Percentiles rank a stretch among this genome's conserved stretches.
phyloP scores from a whole-genome alignment of 768 basidiomycete species.

The Xerocomellus intermedius region DNA sequence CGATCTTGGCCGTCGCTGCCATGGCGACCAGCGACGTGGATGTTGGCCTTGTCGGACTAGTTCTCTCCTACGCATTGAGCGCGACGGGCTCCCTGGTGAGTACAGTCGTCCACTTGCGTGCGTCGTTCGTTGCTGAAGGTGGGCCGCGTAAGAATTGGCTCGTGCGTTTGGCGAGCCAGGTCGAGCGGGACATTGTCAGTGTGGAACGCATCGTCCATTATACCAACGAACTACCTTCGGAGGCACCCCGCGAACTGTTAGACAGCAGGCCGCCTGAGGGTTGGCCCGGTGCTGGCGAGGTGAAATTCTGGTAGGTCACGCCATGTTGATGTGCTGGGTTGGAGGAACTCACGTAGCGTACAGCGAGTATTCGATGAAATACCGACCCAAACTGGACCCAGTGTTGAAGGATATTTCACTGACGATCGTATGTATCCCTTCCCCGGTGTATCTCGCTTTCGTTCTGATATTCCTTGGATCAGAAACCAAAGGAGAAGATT shows the following conservation, averaged over 20 bases:
- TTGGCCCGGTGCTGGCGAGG: constrained; percentile 76
- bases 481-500: constrained; percentile 80
- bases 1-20: constrained; percentile 61
- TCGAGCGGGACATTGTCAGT: constrained; percentile 87
- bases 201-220: constrained; percentile 87
- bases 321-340: neutral
- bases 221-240: constrained; percentile 58
- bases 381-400: constrained; percentile 72
- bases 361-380: constrained; percentile 71
- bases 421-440: constrained; percentile 48
- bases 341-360: neutral
- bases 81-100: constrained; percentile 72
- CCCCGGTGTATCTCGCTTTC: neutral
- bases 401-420: constrained; percentile 77
- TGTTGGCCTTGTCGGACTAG: constrained; percentile 82
- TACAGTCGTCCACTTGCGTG: constrained; percentile 15
- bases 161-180: constrained; percentile 80
- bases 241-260: constrained; percentile 70
- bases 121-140: neutral
- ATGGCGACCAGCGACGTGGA: constrained; percentile 74
- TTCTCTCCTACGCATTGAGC: constrained; percentile 79
- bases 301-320: constrained; percentile 64
- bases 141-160: constrained; percentile 64
- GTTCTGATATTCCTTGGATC: constrained; percentile 3
- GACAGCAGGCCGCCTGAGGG: constrained; percentile 47